Evolutionary conservation across 129 eudicot genomes (phyloP), one percentile per base, ranked within the genome.

Genomic region (Flaveria ramosissima): DNA sequence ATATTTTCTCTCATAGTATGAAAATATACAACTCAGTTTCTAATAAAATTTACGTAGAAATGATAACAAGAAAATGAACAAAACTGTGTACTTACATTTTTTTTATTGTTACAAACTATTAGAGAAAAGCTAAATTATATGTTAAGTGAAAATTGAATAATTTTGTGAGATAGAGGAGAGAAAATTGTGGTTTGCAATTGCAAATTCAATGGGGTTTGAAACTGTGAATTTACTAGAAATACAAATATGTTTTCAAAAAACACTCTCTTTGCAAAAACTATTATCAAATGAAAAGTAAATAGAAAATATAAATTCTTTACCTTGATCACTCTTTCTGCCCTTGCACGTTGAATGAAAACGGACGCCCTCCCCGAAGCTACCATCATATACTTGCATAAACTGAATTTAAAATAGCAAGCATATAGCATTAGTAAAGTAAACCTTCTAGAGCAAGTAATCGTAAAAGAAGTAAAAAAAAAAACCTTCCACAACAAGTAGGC

Each of bases 401-500:
- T 93, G 90, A 24, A 76, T 50, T 68, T 71, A 61, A 36, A 30
- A 48, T n/a, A 65, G 64, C 42, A 14, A 26, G 4, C 10, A 12
- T 69, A 42, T 41, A 19, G 26, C 30, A 19, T 30, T 20, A 10
- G 8, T 30, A 61, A 23, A 36, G 9, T 9, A 56, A 7, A n/a
- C n/a, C n/a, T n/a, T 17, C 9, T 6, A 53, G 51, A 65, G 43
- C 48, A 61, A 48, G 30, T 17, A 75, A 76, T 32, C 50, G 66
- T 68, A 50, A 14, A 0, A 75, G 20, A 47, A 13, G 26, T 41
- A 20, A 43, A 71, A 6, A 26, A 10, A 50, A 11, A 59, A 66
- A 94, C 99, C 99, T 94, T 91, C 99, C 99, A 71, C 97, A 94
- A 77, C 96, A 94, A 15, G 88, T 55, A 77, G 93, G 89, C 69